Percentiles rank a stretch among this genome's conserved stretches.
These are phyloP conservation scores for Inonotus obliquus DNA, from an alignment of 1,284 basidiomycete species.

Conservation along the genomic window DNA sequence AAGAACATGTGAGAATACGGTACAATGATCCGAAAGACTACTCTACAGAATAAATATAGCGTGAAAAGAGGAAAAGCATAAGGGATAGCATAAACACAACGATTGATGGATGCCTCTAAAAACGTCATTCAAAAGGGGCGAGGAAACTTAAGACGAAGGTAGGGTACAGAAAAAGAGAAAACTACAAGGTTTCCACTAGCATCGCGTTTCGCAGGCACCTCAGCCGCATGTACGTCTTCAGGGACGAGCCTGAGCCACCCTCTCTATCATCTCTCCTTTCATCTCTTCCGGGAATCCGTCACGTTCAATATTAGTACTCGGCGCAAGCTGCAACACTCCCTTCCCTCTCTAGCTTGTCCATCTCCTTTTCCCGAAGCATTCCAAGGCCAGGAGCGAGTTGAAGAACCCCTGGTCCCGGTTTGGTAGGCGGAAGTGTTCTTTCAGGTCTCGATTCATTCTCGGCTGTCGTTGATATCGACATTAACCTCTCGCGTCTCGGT, in stretches of 20 bases:
- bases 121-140: no score
- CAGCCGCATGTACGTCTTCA: background rate
- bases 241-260: no score
- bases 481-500: background rate
- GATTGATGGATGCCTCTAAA: no score
- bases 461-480: background rate
- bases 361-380: background rate
- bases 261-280: no score
- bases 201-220: background rate
- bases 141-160: background rate
- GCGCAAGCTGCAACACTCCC: background rate
- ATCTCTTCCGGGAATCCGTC: background rate
- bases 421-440: background rate
- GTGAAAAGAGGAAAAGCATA: background rate
- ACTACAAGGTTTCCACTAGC: background rate
- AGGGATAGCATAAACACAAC: background rate
- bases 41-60: background rate
- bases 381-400: constrained; percentile 1
- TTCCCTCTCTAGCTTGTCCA: background rate
- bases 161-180: background rate
- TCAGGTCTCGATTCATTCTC: background rate
- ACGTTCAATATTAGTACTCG: background rate
- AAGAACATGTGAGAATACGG: background rate
- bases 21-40: background rate
- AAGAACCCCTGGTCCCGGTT: background rate